These are phyloP conservation scores for Kwoniella shandongensis DNA, from an alignment of 768 basidiomycete genomes.

Conservation along the genomic window DNA sequence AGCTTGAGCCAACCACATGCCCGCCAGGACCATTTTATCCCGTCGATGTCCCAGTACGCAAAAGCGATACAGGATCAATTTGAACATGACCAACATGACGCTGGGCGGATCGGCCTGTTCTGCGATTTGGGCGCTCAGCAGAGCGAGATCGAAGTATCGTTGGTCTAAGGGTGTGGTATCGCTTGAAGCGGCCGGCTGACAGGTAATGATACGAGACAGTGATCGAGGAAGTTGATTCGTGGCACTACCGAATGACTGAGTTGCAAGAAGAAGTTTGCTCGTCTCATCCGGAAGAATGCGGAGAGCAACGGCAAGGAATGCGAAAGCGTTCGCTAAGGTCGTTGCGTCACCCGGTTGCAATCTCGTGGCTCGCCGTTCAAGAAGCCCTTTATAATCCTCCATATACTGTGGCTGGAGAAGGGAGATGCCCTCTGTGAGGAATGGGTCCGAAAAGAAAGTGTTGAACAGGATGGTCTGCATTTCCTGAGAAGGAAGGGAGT, in stretches of 20 bases:
- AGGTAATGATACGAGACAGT: conserved; percentile 27
- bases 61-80: conserved; percentile 36
- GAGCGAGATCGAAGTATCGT: conserved; percentile 43
- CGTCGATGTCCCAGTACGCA: conserved; percentile 21
- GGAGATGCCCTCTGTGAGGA: conserved; percentile 39
- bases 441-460: conserved; percentile 43
- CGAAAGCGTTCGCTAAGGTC: conserved; percentile 42
- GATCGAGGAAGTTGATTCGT: conserved; percentile 12
- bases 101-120: conserved; percentile 39
- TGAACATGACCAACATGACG: conserved; percentile 46
- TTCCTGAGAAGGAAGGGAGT: conserved; percentile 32
- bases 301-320: conserved; percentile 35
- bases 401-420: conserved; percentile 41
- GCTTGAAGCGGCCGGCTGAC: conserved; percentile 15
- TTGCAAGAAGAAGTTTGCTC: conserved; percentile 35
- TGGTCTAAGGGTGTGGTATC: conserved; percentile 44
- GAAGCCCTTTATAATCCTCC: conserved; percentile 32
- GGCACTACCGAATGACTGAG: conserved; percentile 13
- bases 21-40: conserved; percentile 29
- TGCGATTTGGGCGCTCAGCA: conserved; percentile 34
- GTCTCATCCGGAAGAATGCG: conserved; percentile 46
- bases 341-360: conserved; percentile 43
- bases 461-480: conserved; percentile 43
- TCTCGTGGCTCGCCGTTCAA: conserved; percentile 21
- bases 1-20: conserved; percentile 37